Conservation (phyloP, 495 filamentous ascomycete species). For the Penicillium atrosanguineum region DNA sequence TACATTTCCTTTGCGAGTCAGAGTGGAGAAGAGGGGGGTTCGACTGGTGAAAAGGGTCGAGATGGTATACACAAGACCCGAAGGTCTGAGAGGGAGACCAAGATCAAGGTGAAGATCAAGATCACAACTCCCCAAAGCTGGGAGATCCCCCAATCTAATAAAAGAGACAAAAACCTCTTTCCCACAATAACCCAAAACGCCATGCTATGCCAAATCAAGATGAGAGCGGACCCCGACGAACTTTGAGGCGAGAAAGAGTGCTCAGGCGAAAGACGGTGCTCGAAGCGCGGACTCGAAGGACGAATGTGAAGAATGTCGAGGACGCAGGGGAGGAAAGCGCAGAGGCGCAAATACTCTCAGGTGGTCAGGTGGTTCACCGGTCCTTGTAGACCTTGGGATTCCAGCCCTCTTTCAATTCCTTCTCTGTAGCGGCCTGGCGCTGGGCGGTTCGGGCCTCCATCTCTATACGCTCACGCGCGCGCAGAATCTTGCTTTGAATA, state of each 20-base stretch:
- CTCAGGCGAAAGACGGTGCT: constrained; percentile 1
- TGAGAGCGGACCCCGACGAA: constrained; percentile 13
- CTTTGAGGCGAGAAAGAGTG: not conserved
- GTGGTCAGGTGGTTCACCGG: constrained; percentile 42
- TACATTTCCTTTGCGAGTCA: constrained; percentile 26
- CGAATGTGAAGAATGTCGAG: constrained; percentile 8
- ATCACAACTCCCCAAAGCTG: constrained; percentile 1
- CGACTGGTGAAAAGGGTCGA: constrained; percentile 10
- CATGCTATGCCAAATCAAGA: constrained; percentile 49
- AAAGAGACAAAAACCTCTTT: constrained; percentile 17
- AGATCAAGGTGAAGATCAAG: not conserved
- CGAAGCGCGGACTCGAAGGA: not conserved
- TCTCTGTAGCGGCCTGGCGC: constrained; percentile 50
- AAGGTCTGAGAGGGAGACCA: constrained; percentile 13
- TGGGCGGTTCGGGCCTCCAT: constrained; percentile 60
- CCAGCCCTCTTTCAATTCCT: constrained; percentile 79
- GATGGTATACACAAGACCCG: constrained; percentile 27
- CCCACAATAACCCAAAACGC: constrained; percentile 42
- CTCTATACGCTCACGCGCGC: constrained; percentile 90
- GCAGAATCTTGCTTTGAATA: constrained; percentile 91
- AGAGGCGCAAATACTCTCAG: not conserved
- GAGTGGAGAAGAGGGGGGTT: constrained; percentile 29
- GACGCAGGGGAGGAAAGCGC: not conserved
- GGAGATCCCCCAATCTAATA: not conserved
- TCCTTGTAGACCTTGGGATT: constrained; percentile 95